These are phyloP conservation scores for Saturnispora saitoi DNA, from an alignment of 805 yeast genomes.

Conservation along the genomic window DNA sequence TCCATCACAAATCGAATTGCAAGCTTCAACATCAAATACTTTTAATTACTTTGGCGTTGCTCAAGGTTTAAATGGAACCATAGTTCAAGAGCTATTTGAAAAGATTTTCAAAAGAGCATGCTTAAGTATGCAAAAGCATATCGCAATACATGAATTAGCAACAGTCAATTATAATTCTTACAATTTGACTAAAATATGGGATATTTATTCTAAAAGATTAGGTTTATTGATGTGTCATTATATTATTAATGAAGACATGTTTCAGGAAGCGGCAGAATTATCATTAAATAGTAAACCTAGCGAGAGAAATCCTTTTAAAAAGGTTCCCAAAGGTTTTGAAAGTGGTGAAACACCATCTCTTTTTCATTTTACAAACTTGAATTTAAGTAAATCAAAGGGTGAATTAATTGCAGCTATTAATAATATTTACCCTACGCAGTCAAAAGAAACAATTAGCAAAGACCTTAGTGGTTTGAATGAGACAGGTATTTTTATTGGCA, in stretches of 20 bases:
- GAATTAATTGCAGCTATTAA: constrained; percentile 9
- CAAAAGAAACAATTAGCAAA: constrained; percentile 1
- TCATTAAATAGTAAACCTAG: constrained; percentile 14
- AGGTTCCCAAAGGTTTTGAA: constrained; percentile 19
- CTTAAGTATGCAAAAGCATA: constrained; percentile 60
- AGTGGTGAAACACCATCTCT: constrained; percentile 18
- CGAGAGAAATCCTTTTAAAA: constrained; percentile 17
- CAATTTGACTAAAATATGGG: constrained; percentile 33
- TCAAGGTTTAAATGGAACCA: constrained; percentile 34
- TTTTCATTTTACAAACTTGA: constrained; percentile 30
- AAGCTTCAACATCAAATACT: constrained; percentile 9
- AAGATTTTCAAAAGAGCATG: constrained; percentile 56
- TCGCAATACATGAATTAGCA: constrained; percentile 53
- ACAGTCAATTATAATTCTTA: constrained; percentile 21
- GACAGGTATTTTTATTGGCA: constrained; percentile 45
- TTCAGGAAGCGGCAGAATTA: constrained; percentile 18
- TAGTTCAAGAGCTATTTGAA: constrained; percentile 64
- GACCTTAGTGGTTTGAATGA: constrained; percentile 20
- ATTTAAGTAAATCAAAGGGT: constrained; percentile 21
- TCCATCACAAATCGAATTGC: constrained; percentile 25
- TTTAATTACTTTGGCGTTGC: constrained; percentile 17
- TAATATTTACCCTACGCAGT: constrained; percentile 7
- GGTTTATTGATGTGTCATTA: constrained; percentile 32
- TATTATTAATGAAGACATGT: constrained; percentile 28
- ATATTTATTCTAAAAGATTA: constrained; percentile 34